Conservation (phyloP, 352 stramenopile species). For the Peronospora belbahrii region DNA sequence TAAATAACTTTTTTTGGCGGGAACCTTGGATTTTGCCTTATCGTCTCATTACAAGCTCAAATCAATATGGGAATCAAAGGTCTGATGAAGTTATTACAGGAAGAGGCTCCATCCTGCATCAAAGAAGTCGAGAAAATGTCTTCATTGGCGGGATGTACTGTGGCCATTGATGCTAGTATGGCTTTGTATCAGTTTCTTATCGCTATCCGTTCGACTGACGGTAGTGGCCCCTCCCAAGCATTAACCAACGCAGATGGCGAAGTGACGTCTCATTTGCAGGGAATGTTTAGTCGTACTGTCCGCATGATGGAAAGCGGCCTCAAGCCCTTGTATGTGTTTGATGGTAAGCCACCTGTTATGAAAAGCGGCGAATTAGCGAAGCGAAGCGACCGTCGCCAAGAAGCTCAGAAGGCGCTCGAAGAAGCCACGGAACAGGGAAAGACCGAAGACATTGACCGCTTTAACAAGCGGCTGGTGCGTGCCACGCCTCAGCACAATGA, state of each 20-base stretch:
- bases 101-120: constrained; percentile 94
- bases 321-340: constrained; percentile 98
- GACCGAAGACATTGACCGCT: constrained; percentile 90
- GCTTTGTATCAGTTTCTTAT: constrained; percentile 99
- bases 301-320: constrained; percentile 96
- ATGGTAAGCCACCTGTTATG: constrained; percentile 96
- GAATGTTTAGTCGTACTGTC: constrained; percentile 99
- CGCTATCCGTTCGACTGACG: constrained; percentile 79
- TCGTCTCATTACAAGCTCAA: no score
- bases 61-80: constrained; percentile 97
- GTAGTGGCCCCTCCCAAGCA: constrained; percentile 81
- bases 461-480: constrained; percentile 88
- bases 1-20: neutral
- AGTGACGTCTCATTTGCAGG: constrained; percentile 87
- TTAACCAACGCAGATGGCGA: constrained; percentile 98
- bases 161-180: constrained; percentile 99
- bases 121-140: constrained; percentile 92
- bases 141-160: constrained; percentile 91
- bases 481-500: constrained; percentile 90
- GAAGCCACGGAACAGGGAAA: constrained; percentile 79
- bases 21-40: neutral
- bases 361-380: constrained; percentile 96
- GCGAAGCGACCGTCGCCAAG: constrained; percentile 84
- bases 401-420: constrained; percentile 82
- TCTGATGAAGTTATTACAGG: constrained; percentile 96